Evolutionary conservation across 2,329 filamentous ascomycete species (phyloP), one percentile per base, ranked within the genome.

Genomic region (Phaeosphaeria sp.): DNA sequence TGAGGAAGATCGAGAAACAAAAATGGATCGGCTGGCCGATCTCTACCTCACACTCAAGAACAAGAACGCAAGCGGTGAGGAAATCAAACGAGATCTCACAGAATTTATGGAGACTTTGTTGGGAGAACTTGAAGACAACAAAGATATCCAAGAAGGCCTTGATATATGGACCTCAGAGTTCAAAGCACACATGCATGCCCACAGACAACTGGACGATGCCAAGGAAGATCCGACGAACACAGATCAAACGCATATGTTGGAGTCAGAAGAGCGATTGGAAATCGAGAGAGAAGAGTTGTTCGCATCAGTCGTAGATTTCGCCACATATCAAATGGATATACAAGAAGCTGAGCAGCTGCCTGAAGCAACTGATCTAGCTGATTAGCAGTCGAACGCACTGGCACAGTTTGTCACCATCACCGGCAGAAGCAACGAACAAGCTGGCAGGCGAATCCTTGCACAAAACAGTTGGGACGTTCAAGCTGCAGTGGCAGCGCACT

Each of bases 401-500:
- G 46, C 27, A 6, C 3, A 44, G 15, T 54, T 49, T 36, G 49
- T 21, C 33, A n/a, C n/a, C 6, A 33, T 54, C 21, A 54, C 52
- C 1, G 52, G 46, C 11, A 23, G 25, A 27, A 27, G 25, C 13
- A 21, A 20, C 4, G 20, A 21, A 9, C 22, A 7, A 33, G 10
- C 3, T 11, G 30, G 33, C 18, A 20, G 42, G 7, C 4, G 11
- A 10, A 9, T 48, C 20, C 44, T 54, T 20, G 33, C 17, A 17
- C 5, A 25, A 5, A 9, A 18, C 18, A 6, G 27, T 11, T 51
- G 49, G 49, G 21, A 42, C 18, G n/a, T 43, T 15, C 18, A 51
- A 27, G 17, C 10, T 23, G 49, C 49, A 27, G 18, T 51, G 15
- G n/a, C 20, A n/a, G 20, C 20, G 3, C 39, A 42, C 20, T 42